Conservation (phyloP, 257 asterid genomes). For the Nicotiana undulata region DNA sequence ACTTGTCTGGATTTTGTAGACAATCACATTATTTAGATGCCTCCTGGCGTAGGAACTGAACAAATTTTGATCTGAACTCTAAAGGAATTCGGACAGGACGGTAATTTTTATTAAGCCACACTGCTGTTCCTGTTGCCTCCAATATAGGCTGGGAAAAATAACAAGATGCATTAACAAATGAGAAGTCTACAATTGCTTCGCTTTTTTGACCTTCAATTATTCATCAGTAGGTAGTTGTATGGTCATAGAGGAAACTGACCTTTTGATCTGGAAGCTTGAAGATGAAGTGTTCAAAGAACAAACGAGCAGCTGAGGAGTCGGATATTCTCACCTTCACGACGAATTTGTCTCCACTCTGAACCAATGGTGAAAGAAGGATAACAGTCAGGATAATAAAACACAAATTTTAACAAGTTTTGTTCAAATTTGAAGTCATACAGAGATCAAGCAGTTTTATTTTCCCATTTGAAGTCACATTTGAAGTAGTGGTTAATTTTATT, state of each 20-base stretch:
- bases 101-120: conserved; percentile 80
- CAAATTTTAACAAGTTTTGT: not conserved
- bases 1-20: not conserved
- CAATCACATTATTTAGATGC: conserved; percentile 24
- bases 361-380: conserved; percentile 7
- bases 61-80: conserved; percentile 51
- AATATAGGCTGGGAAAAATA: conserved; percentile 46
- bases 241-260: conserved; percentile 22
- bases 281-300: conserved; percentile 73
- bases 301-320: conserved; percentile 65
- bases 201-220: not conserved
- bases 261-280: conserved; percentile 64
- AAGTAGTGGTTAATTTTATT: not conserved
- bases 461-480: not conserved
- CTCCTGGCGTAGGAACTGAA: conserved; percentile 45
- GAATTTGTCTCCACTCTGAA: conserved; percentile 84
- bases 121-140: conserved; percentile 83
- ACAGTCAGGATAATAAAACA: not conserved
- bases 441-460: not conserved
- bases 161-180: not conserved
- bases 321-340: conserved; percentile 61
- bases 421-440: not conserved
- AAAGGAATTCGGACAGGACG: conserved; percentile 80
- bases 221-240: not conserved
- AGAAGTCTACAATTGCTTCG: not conserved